Evolutionary conservation across 371 early-diverging fungal species (phyloP), one percentile per base, ranked within the genome.

Genomic region (Mucor mucedo): DNA sequence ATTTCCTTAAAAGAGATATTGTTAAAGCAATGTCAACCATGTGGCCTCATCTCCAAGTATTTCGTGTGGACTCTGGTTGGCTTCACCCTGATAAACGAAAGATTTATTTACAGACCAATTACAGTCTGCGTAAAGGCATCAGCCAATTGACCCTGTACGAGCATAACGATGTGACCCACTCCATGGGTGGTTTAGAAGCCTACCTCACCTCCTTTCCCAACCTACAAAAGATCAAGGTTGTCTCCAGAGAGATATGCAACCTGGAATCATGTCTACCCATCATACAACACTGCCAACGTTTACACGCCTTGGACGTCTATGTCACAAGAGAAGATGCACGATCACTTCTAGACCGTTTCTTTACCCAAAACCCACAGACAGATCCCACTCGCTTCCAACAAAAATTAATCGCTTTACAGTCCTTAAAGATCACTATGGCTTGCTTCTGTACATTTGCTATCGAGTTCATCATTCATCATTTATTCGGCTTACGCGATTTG

Each of bases 81-180:
- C 16, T 52, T 32, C 39, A 55, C 11, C 16, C 55, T 2, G 58
- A 65, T 5, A 49, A 52, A 28, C 30, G 45, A 9, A 47, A 40
- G 14, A 65, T 54, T 8, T 65, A 65, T 29, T 49, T 59, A 30
- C 27, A 53, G 6, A 59, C 59, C 3, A 48, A 59, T 30, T 55
- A 65, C 10, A 27, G 54, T 16, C 40, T 58, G 21, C 52, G 55
- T 6, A 29, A 38, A n/a, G 30, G 54, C 5, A 52, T 59, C 16
- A 47, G 29, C 4, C 30, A 39, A 27, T 41, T 65, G 3, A 45
- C 40, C 2, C 14, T 59, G 7, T 59, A 65, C 21, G 52, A 58
- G 16, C 53, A 58, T 38, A 58, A 54, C 28, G 38, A 53, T 47
- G 53, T 58, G n/a, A 65, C 58, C 4, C 45, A 42, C 8, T 21